phyloP scores from a whole-genome alignment of 257 asterid species.

The Linaria vulgaris region DNA sequence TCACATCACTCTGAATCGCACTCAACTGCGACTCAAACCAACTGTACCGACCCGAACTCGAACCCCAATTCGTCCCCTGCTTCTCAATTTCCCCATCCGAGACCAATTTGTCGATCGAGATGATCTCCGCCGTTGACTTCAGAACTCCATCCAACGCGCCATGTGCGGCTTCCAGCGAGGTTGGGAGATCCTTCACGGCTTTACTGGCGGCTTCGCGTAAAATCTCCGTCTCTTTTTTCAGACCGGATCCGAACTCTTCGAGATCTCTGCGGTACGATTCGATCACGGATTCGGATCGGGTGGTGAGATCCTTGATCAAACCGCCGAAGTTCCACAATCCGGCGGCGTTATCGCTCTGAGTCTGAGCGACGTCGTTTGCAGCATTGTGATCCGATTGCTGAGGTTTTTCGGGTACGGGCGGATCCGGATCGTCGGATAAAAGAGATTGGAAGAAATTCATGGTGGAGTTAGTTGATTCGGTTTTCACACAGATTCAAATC shows the following conservation, averaged over 20 bases:
- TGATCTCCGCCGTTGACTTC: slow-evolving; percentile 79
- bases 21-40: slow-evolving; percentile 71
- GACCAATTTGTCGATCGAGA: slow-evolving; percentile 48
- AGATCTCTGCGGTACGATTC: slow-evolving; percentile 81
- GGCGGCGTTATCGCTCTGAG: slow-evolving; percentile 3
- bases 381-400: slow-evolving; percentile 34
- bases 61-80: slow-evolving; percentile 40
- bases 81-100: slow-evolving; percentile 63
- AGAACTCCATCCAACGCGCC: slow-evolving; percentile 64
- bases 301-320: slow-evolving; percentile 50
- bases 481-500: slow-evolving; percentile 7
- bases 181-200: slow-evolving; percentile 92
- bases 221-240: slow-evolving; percentile 64
- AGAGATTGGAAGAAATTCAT: slow-evolving; percentile 92
- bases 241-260: slow-evolving; percentile 73
- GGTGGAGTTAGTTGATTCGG: slow-evolving; percentile 13
- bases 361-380: slow-evolving; percentile 24
- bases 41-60: slow-evolving; percentile 51
- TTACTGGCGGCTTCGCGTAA: slow-evolving; percentile 78
- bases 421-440: slow-evolving; percentile 64
- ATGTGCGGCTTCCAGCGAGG: slow-evolving; percentile 79
- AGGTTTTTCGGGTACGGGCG: slow-evolving; percentile 33
- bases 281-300: slow-evolving; percentile 76
- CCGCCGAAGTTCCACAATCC: slow-evolving; percentile 76
- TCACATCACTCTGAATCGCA: slow-evolving; percentile 53